These are phyloP conservation scores for Saturnispora besseyi DNA, from an alignment of 805 yeast species.

Conservation along the genomic window DNA sequence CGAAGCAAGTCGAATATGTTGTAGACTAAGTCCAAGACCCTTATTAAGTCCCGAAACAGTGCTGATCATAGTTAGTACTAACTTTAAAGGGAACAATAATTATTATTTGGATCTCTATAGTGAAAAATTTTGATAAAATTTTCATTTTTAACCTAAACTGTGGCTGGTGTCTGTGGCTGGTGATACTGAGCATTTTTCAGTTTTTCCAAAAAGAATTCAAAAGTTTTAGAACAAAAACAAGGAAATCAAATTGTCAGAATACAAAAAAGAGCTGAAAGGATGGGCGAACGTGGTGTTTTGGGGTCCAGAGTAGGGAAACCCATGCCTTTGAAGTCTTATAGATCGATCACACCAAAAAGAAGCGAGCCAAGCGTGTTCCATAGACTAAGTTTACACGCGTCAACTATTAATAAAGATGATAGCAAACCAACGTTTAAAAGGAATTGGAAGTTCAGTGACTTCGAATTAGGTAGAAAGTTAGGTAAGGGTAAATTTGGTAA, in stretches of 20 bases:
- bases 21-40: too few relatives aligned
- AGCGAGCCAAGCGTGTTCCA: constrained; percentile 10
- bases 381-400: constrained; percentile 10
- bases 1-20: background rate
- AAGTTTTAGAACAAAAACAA: background rate
- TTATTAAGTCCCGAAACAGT: background rate
- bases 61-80: background rate
- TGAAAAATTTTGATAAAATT: background rate
- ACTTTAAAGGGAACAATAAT: background rate
- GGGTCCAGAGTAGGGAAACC: background rate
- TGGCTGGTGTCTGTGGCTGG: background rate
- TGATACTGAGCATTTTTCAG: background rate
- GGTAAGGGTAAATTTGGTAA: constrained; percentile 94
- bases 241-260: background rate
- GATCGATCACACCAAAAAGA: background rate
- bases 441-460: constrained; percentile 38
- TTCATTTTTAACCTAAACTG: background rate
- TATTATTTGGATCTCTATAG: background rate
- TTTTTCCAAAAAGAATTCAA: background rate
- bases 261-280: background rate
- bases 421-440: background rate
- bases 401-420: background rate
- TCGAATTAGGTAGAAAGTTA: constrained; percentile 77
- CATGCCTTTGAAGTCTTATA: background rate
- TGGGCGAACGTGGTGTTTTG: background rate